These are phyloP conservation scores for Curvularia sp. DNA, from an alignment of 2,329 filamentous ascomycete species.

Conservation along the genomic window DNA sequence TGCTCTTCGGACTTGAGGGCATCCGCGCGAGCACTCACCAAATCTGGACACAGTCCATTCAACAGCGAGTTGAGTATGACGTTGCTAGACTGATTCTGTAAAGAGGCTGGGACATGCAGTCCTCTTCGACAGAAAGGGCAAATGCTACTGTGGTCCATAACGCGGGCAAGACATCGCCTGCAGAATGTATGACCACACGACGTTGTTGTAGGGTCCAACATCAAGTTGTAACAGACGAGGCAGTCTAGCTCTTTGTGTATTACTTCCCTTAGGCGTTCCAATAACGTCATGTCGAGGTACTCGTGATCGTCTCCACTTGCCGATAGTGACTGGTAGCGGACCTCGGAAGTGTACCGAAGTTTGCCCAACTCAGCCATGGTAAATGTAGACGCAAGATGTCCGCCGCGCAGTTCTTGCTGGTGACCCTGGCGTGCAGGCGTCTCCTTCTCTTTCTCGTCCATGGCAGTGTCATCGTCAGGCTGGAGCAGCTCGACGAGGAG, in stretches of 20 bases:
- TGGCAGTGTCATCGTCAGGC: conserved; percentile 43
- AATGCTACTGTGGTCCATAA: conserved; percentile 76
- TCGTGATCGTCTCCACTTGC: conserved; percentile 49
- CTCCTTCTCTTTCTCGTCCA: conserved; percentile 51
- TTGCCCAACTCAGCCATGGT: conserved; percentile 68
- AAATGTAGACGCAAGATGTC: conserved; percentile 71
- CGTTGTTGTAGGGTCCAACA: conserved; percentile 83
- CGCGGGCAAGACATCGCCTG: conserved; percentile 76
- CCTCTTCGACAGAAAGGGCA: conserved; percentile 81
- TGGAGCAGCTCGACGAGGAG: conserved; percentile 54
- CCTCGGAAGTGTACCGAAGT: conserved; percentile 64
- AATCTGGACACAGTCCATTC: conserved; percentile 70
- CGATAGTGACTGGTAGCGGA: conserved; percentile 57
- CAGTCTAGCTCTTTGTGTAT: conserved; percentile 80
- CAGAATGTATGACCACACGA: conserved; percentile 91
- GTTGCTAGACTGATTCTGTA: conserved; percentile 65
- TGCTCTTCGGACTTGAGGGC: conserved; percentile 66
- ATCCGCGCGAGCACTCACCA: conserved; percentile 65
- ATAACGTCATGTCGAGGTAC: conserved; percentile 57
- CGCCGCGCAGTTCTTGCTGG: conserved; percentile 60
- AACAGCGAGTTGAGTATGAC: conserved; percentile 68
- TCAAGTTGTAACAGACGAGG: conserved; percentile 83
- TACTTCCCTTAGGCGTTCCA: conserved; percentile 67
- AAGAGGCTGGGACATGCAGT: conserved; percentile 62
- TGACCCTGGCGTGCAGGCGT: conserved; percentile 28